A percentile compares a stretch with the other conserved stretches of the same genome.
Conservation (phyloP, 345 rosid species). For the Salix koriyanagi region DNA sequence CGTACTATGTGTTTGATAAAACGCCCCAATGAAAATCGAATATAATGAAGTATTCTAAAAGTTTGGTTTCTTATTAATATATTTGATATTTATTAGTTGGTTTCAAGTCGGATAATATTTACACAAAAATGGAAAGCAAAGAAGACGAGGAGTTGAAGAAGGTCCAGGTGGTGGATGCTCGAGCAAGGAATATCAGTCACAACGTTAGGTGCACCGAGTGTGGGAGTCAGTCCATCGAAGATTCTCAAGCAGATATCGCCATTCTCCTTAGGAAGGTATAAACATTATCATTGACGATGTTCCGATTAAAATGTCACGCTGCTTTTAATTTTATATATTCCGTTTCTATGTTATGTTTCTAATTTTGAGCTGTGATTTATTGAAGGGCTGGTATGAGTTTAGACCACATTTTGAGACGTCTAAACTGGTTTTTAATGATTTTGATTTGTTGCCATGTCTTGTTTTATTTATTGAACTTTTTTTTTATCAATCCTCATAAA, state of each 20-base stretch:
- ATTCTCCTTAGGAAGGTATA: conserved; percentile 81
- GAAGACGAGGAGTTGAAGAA: conserved; percentile 64
- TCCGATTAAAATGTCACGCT: background rate
- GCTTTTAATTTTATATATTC: background rate
- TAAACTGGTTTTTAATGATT: background rate
- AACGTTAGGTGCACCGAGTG: conserved; percentile 96
- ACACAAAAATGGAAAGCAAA: conserved; percentile 46
- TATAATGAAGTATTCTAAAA: background rate
- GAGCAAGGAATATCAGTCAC: conserved; percentile 90
- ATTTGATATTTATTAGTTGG: background rate
- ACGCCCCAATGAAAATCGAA: conserved; percentile 24
- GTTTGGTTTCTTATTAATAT: background rate
- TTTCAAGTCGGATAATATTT: background rate
- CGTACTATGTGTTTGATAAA: conserved; percentile 34
- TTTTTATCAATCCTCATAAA: background rate
- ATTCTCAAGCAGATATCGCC: conserved; percentile 95
- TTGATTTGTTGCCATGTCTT: background rate
- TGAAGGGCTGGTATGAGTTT: background rate
- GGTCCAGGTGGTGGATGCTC: conserved; percentile 62
- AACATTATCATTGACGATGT: background rate
- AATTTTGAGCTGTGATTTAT: background rate
- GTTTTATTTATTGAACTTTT: background rate
- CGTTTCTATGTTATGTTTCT: background rate
- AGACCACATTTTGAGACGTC: background rate
- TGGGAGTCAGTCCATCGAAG: conserved; percentile 97